A percentile compares a stretch with the other conserved stretches of the same genome.
These are phyloP conservation scores for Xylaria scruposa DNA, from an alignment of 495 filamentous ascomycete genomes.

Conservation along the genomic window DNA sequence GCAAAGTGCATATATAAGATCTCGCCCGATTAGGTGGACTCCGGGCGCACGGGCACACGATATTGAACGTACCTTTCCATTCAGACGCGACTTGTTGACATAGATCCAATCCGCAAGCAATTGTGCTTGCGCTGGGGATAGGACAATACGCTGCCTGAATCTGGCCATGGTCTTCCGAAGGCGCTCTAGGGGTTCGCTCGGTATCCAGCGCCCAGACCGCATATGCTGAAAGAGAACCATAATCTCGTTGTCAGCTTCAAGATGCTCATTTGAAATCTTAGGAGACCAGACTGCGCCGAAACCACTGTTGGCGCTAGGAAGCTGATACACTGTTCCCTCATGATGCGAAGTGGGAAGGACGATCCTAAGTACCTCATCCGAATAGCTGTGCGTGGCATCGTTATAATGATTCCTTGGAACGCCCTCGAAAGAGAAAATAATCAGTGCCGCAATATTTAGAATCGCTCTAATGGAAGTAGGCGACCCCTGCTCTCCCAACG, in stretches of 20 bases:
- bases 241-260: background rate
- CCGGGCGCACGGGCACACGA: background rate
- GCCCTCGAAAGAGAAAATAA: background rate
- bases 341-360: background rate
- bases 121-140: background rate
- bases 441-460: background rate
- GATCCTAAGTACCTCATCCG: background rate
- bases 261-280: background rate
- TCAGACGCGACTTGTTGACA: background rate
- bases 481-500: background rate
- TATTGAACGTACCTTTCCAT: background rate
- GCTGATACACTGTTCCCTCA: background rate
- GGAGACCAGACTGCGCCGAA: background rate
- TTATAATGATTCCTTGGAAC: background rate
- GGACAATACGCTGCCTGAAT: background rate
- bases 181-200: background rate
- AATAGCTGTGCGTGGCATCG: background rate
- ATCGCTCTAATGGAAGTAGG: background rate
- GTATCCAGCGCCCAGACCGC: background rate
- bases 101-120: background rate
- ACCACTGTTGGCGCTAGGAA: background rate
- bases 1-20: slow-evolving; percentile 1
- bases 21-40: background rate
- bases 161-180: background rate
- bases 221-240: background rate